Base-by-base conservation (phyloP, 768 basidiomycete genomes). In the Boletus sp. region DNA sequence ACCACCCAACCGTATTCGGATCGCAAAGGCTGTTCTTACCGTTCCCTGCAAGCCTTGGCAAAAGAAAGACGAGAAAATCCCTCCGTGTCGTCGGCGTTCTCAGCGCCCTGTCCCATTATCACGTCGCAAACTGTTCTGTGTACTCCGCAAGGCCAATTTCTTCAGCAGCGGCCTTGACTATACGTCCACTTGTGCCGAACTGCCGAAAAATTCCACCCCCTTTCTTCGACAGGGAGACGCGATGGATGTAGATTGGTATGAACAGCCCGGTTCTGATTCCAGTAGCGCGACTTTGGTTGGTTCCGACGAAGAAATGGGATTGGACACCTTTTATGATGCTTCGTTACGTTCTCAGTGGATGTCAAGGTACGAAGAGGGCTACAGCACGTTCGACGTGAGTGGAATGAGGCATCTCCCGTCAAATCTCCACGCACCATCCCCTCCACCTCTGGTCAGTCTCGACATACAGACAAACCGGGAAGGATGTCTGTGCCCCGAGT, bases 401-500 rank as follows among this genome's bases (percentile, higher is more conserved):
- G 50, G 44, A 23, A 23, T 21, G 37, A 37, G 5, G 21, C 3
- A 47, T 19, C 7, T 7, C 5, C 50, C 30, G 5, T 23, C 46
- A 9, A 4, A 25, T 21, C 19, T 33, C 29, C 29, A 11, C 4
- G 34, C 0, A 29, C 23, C 4, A 13, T n/a, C 39, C 7, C 5
- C 47, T 11, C n/a, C 23, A 0, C 23, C 19, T 1, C 19, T 6
- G 27, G 23, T 10, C 4, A 5, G 2, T 30, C 7, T 35, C 23
- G 40, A 55, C 10, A 1, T 7, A 7, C 19, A 5, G 19, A 45
- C 41, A 0, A 32, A 32, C 6, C 57, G 32, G 13, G 55, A 60
- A 2, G 63, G 55, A n/a, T 63, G 60, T 47, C 51, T 65, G 5
- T 64, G 57, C 13, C 55, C 64, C n/a, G 64, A 64, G 8, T 64